A percentile compares a stretch with the other conserved stretches of the same genome.
Conservation (phyloP, 2,329 filamentous ascomycete species). For the Fusarium sp. region DNA sequence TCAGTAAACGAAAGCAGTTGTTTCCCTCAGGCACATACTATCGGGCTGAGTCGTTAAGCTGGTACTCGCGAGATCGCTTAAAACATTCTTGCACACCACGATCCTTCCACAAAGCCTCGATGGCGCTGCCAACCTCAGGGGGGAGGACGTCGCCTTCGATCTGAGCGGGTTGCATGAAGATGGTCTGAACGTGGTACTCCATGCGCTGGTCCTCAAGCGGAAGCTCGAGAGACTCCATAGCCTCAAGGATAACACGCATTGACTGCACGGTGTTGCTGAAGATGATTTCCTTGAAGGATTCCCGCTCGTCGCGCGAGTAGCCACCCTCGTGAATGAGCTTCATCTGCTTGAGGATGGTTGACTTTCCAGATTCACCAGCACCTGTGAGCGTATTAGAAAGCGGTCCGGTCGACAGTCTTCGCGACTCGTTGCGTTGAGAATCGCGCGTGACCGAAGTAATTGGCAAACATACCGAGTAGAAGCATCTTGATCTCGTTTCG, state of each 20-base stretch:
- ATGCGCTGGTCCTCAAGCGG: conserved; percentile 90
- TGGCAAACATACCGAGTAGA: conserved; percentile 76
- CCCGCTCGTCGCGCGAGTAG: conserved; percentile 88
- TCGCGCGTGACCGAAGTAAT: neutral
- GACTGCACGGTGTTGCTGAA: conserved; percentile 76
- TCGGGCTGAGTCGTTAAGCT: conserved; percentile 94
- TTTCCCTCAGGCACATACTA: conserved; percentile 71
- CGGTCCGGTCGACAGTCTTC: neutral
- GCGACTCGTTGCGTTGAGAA: neutral
- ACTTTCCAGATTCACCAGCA: conserved; percentile 95
- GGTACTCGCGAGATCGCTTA: conserved; percentile 94
- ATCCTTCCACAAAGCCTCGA: conserved; percentile 92
- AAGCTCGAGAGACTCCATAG: conserved; percentile 76
- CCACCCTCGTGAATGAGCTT: conserved; percentile 99
- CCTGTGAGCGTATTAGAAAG: conserved; percentile 61
- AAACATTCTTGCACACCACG: conserved; percentile 94
- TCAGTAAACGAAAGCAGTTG: conserved; percentile 44
- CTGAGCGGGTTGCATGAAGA: conserved; percentile 98
- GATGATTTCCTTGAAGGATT: conserved; percentile 76
- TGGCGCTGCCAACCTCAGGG: conserved; percentile 92
- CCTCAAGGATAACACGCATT: conserved; percentile 74
- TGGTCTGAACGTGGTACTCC: conserved; percentile 97
- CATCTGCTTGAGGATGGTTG: conserved; percentile 99
- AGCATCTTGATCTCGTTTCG: conserved; percentile 99
- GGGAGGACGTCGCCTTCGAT: conserved; percentile 95